These are phyloP conservation scores for Trichosporon sp. DNA, from an alignment of 1,284 basidiomycete genomes.

Conservation along the genomic window DNA sequence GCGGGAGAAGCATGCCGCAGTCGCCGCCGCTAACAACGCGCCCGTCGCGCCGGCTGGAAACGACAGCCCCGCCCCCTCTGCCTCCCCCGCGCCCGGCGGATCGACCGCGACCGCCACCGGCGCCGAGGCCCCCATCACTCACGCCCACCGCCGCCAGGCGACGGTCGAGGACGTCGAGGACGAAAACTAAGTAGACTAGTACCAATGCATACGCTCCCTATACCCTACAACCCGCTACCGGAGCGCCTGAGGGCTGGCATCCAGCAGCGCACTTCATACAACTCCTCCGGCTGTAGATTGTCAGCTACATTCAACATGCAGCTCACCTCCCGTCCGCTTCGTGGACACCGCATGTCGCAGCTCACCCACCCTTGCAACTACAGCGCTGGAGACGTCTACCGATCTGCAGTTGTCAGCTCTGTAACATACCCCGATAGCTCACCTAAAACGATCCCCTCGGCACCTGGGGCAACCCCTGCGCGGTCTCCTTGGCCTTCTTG, in stretches of 20 bases:
- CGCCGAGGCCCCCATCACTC: background rate
- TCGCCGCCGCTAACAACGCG: constrained; percentile 8
- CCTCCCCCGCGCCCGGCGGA: constrained; percentile 18
- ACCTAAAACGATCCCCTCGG: constrained; percentile 35
- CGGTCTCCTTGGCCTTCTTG: constrained; percentile 52
- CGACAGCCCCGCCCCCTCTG: background rate
- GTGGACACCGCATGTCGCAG: background rate
- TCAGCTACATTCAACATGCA: no score
- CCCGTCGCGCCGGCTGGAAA: constrained; percentile 12
- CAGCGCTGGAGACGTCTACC: no score
- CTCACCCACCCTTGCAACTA: no score
- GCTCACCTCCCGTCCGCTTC: background rate
- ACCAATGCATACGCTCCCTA: constrained; percentile 15
- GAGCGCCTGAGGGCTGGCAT: background rate
- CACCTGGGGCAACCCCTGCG: constrained; percentile 42
- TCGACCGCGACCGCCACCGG: constrained; percentile 15
- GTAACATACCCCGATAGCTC: background rate
- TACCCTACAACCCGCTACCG: background rate
- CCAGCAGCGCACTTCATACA: background rate
- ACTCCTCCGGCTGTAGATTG: background rate
- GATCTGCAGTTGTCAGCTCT: background rate
- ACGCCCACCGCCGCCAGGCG: background rate
- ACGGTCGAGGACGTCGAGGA: constrained; percentile 14
- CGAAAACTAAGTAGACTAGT: constrained; percentile 18
- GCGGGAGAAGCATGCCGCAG: constrained; percentile 25